A percentile compares a stretch with the other conserved stretches of the same genome.
phyloP scores from a whole-genome alignment of 768 basidiomycete species.

The Phaeotremella skinneri region DNA sequence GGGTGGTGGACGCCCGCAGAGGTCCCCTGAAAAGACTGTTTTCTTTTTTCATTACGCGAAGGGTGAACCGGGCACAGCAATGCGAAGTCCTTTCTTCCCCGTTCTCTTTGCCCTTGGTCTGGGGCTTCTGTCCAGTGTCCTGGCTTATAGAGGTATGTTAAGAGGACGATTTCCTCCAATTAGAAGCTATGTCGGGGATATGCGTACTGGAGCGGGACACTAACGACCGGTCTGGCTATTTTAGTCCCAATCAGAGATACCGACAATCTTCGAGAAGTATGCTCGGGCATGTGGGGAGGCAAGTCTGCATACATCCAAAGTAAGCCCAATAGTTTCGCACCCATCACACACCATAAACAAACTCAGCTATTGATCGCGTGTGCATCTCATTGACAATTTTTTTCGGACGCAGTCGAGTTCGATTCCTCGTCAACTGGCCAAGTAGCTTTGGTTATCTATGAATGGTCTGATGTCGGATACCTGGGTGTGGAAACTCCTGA shows the following conservation, averaged over 20 bases:
- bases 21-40: no score
- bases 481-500: conserved; percentile 60
- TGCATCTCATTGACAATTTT: neutral
- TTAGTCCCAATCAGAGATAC: conserved; percentile 61
- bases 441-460: conserved; percentile 90
- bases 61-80: no score
- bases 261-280: conserved; percentile 84
- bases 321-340: conserved; percentile 27
- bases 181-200: neutral
- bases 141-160: neutral
- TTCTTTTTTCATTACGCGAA: no score
- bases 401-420: conserved; percentile 62
- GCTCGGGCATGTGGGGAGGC: conserved; percentile 91
- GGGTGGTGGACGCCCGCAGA: no score
- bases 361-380: neutral
- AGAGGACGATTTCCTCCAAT: neutral
- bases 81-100: neutral
- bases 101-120: neutral
- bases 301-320: conserved; percentile 66
- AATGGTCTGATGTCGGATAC: conserved; percentile 84
- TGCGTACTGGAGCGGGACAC: no score
- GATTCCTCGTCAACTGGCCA: conserved; percentile 74
- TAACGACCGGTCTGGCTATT: neutral
- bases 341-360: neutral
- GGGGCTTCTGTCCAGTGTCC: neutral